These are phyloP conservation scores for Pleurozium schreberi DNA, from an alignment of 225 moss, liverwort and hornwort species.

Conservation along the genomic window DNA sequence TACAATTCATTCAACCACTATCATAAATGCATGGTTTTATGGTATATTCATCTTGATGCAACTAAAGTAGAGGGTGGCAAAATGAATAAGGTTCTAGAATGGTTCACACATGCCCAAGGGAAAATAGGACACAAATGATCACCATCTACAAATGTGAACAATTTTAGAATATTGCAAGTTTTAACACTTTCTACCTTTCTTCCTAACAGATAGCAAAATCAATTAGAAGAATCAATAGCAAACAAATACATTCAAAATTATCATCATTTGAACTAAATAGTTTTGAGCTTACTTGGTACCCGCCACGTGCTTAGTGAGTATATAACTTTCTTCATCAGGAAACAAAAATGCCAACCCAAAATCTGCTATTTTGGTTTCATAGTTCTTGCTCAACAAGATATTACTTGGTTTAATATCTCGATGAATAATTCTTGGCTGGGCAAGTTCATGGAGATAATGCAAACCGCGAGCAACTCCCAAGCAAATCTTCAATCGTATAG, in stretches of 20 bases:
- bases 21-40: rapidly evolving
- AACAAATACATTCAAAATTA: not conserved
- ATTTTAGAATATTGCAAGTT: rapidly evolving
- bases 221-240: not conserved
- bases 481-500: not conserved
- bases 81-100: too few species aligned
- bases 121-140: not conserved
- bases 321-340: not conserved
- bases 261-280: not conserved
- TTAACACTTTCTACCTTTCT: too few species aligned
- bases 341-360: not conserved
- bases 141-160: too few species aligned
- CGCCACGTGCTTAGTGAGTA: not conserved
- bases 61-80: too few species aligned
- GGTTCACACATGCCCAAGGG: not conserved
- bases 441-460: not conserved
- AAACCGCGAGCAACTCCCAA: not conserved
- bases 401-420: not conserved
- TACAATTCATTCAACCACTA: not conserved
- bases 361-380: not conserved
- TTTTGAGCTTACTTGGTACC: slow-evolving; percentile 11
- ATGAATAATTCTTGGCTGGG: not conserved
- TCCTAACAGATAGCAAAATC: not conserved
- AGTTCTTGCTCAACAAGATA: not conserved
- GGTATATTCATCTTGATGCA: not conserved